Conservation (phyloP, 2,329 filamentous ascomycete species). For the Exserohilum rostratum region DNA sequence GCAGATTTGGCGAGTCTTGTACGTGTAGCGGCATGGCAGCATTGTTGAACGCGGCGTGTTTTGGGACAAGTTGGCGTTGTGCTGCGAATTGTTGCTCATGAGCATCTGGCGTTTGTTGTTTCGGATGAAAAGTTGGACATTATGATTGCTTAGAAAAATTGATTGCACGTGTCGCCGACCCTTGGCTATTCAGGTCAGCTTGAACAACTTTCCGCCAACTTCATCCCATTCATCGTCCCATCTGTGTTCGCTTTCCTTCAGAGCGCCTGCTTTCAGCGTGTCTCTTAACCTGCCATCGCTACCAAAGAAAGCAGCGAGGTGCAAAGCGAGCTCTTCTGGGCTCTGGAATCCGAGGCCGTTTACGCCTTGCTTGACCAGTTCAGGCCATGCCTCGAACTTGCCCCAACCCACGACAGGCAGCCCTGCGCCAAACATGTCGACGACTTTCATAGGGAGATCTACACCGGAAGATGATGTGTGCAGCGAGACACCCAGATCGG, state of each 20-base stretch:
- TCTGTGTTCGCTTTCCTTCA: conserved; percentile 72
- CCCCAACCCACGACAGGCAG: conserved; percentile 88
- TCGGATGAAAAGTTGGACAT: not conserved
- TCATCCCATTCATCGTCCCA: conserved; percentile 96
- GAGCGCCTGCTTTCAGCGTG: conserved; percentile 70
- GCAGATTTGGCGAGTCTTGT: not conserved
- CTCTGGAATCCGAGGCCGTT: conserved; percentile 88
- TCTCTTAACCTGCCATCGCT: conserved; percentile 61
- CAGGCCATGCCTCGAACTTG: conserved; percentile 83
- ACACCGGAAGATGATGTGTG: conserved; percentile 95
- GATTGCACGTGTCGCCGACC: not conserved
- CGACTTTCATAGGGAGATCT: conserved; percentile 97
- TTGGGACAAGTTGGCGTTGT: not conserved
- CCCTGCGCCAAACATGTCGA: conserved; percentile 97
- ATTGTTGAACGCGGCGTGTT: not conserved
- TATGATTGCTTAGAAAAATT: not conserved
- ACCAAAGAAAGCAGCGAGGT: conserved; percentile 70
- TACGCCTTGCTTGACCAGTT: conserved; percentile 84
- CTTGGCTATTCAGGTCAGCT: conserved; percentile 3
- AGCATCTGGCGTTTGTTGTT: not conserved
- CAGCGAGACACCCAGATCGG: conserved; percentile 87
- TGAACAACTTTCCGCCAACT: conserved; percentile 74
- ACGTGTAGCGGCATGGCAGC: too few species aligned
- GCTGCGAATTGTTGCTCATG: not conserved
- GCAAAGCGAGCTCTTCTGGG: conserved; percentile 66